Conservation (phyloP, 176 grass and related monocot genomes). For the Ensete ventricosum region DNA sequence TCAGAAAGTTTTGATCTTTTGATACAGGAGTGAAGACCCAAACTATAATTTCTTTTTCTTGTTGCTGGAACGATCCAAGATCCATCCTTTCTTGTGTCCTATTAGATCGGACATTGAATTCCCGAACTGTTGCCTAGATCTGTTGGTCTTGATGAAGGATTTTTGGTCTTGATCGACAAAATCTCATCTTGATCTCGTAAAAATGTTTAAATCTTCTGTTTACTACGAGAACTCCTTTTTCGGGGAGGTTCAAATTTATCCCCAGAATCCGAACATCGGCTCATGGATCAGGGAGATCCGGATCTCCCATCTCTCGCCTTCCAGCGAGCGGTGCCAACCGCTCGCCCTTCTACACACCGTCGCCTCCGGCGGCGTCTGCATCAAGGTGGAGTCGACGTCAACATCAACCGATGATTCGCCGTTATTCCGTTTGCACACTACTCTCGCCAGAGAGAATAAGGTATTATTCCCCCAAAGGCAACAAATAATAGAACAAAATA, state of each 20-base stretch:
- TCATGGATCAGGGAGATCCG: conserved; percentile 68
- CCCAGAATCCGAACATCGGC: conserved; percentile 50
- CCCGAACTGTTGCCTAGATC: conserved; percentile 11
- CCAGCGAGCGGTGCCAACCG: conserved; percentile 83
- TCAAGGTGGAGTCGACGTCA: conserved; percentile 82
- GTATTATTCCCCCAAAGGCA: conserved; percentile 71
- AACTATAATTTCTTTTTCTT: neutral
- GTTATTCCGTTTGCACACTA: conserved; percentile 67
- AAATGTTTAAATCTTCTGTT: conserved; percentile 67
- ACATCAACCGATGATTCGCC: conserved; percentile 32
- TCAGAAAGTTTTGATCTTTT: conserved; percentile 12
- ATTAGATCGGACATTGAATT: neutral
- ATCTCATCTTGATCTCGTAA: conserved; percentile 15
- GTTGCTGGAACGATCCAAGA: neutral
- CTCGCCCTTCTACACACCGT: conserved; percentile 81
- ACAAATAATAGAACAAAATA: conserved; percentile 13
- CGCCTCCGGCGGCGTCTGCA: conserved; percentile 50
- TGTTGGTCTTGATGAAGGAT: conserved; percentile 1
- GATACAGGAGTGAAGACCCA: neutral
- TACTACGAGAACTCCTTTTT: conserved; percentile 49
- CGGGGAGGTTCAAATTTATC: conserved; percentile 70
- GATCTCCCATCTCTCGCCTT: conserved; percentile 75
- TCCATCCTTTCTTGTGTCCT: neutral
- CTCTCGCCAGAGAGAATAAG: conserved; percentile 95
- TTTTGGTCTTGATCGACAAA: conserved; percentile 19